Evolutionary conservation across 2,329 filamentous ascomycete species (phyloP).

Genomic region (Diplodia mutila): DNA sequence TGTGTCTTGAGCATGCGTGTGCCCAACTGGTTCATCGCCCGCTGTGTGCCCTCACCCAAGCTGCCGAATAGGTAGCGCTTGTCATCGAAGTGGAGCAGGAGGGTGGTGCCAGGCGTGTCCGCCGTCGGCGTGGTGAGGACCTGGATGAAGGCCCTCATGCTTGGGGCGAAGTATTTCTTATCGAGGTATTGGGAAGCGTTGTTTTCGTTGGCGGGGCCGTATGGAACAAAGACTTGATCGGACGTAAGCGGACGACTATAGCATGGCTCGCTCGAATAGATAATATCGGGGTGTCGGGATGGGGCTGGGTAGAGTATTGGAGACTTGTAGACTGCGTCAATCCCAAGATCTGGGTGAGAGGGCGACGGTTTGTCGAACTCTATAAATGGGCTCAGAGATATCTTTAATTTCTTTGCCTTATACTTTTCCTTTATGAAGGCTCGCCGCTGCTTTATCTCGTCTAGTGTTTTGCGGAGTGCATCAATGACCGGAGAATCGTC

Average conservation of each 20-base stretch:
- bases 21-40: conserved; percentile 71
- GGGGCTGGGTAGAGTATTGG: neutral
- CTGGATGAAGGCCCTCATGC: conserved; percentile 58
- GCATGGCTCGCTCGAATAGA: conserved; percentile 15
- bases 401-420: no score
- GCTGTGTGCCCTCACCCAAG: conserved; percentile 81
- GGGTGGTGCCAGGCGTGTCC: conserved; percentile 79
- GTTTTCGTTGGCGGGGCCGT: neutral
- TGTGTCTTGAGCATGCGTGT: conserved; percentile 66
- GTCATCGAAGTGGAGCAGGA: conserved; percentile 79
- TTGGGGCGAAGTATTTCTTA: neutral
- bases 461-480: neutral
- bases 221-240: neutral
- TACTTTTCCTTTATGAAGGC: no score
- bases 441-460: neutral
- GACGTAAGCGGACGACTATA: neutral
- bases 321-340: neutral
- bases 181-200: neutral
- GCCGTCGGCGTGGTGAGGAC: conserved; percentile 81
- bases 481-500: neutral
- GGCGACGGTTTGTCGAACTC: neutral
- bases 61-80: conserved; percentile 86
- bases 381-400: no score
- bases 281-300: no score
- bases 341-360: neutral